These are phyloP conservation scores for Sherardia arvensis DNA, from an alignment of 257 asterid genomes.

Conservation along the genomic window DNA sequence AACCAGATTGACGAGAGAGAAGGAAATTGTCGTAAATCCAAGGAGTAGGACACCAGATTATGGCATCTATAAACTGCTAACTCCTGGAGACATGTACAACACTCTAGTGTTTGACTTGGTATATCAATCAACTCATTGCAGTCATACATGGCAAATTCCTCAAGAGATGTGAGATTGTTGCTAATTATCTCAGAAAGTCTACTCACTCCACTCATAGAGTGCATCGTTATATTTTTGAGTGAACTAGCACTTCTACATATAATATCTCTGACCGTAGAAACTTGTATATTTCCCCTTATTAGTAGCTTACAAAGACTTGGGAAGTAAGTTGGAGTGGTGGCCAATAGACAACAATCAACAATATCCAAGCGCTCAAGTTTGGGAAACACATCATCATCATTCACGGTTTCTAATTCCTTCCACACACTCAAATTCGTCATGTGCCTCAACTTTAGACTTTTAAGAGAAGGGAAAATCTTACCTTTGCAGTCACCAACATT, in stretches of 20 bases:
- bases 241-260: constrained; percentile 6
- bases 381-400: not conserved
- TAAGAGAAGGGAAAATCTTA: constrained; percentile 17
- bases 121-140: constrained; percentile 15
- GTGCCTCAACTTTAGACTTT: not conserved
- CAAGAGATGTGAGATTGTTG: not conserved
- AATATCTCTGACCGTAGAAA: constrained; percentile 6
- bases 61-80: fast-evolving
- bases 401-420: constrained; percentile 3
- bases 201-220: not conserved
- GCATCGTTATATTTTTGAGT: not conserved
- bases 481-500: not conserved
- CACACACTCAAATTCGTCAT: constrained; percentile 23
- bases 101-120: constrained; percentile 11
- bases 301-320: not conserved
- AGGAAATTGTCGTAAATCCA: constrained; percentile 3
- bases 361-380: not conserved
- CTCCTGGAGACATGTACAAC: not conserved
- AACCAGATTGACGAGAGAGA: not conserved
- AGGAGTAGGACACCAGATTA: constrained; percentile 8
- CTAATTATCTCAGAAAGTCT: not conserved
- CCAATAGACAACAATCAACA: not conserved
- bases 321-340: not conserved
- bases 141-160: fast-evolving
- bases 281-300: not conserved